Base-by-base conservation (phyloP, 1,284 basidiomycete species). In the Golubevia pallescens region DNA sequence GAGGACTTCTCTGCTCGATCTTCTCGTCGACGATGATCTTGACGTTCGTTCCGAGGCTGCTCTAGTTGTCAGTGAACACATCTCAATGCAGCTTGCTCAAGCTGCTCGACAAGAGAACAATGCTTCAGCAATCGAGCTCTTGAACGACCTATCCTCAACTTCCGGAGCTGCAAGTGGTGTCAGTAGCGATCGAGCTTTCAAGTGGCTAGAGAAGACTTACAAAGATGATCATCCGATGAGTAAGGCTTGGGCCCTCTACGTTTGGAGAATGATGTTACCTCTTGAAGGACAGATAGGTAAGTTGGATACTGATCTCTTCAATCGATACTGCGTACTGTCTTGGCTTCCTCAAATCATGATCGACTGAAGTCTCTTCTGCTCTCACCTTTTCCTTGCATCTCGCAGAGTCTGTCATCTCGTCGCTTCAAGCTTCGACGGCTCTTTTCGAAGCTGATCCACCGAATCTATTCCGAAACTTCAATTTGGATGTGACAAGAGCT, bases 21-120 rank as follows among this genome's bases (percentile, higher is more conserved):
- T 76, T 55, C 62, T 74, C 10, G 69, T 68, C 2, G 74, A 76
- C 24, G 74, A 76, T 55, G 74, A 76, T 57, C 68, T 72, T 51
- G 74, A 76, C 20, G 66, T 76, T 1, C 70, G 74, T 16, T 63
- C 62, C 13, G 69, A 74, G 32, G 74, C 74, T 13, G 67, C 72
- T 13, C 70, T 70, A 21, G 65, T 76, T 66, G 62, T 69, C 10
- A 66, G 69, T 38, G 70, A 73, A 57, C 71, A 68, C 3, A 60
- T 72, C 20, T 62, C 66, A n/a, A 16, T 28, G 28, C 28, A 28
- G 28, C 28, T 28, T 28, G 28, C 28, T 28, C 28, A 28, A 28
- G 28, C 28, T 28, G 28, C 28, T 28, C 28, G 28, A 28, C 28
- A 28, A 28, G 42, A 16, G 42, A 48, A 48, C 42, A 16, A 48